These are phyloP conservation scores for Echeveria elegans DNA, from an alignment of 164 flowering plant species.

Conservation along the genomic window DNA sequence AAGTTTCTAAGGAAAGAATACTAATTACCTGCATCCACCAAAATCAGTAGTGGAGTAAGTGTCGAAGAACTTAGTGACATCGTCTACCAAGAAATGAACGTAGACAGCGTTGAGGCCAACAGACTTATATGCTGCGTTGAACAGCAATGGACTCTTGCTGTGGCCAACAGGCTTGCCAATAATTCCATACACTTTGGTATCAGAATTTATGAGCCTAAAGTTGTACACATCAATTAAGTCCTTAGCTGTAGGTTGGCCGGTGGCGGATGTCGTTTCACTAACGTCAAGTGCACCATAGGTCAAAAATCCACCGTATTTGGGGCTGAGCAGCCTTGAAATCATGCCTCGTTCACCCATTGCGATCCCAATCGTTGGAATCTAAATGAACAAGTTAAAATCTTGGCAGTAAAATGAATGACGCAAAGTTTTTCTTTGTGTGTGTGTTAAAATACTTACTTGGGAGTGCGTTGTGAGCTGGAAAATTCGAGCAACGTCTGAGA, in stretches of 20 bases:
- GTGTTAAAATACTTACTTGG: constrained; percentile 50
- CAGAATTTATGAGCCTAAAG: constrained; percentile 42
- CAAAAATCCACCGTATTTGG: constrained; percentile 72
- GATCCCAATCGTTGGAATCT: constrained; percentile 22
- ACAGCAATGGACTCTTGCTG: constrained; percentile 64
- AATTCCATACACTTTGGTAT: constrained; percentile 66
- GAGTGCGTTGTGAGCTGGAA: constrained; percentile 58
- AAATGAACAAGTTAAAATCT: neutral
- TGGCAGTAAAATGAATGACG: neutral
- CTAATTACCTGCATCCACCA: constrained; percentile 65
- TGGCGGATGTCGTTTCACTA: constrained; percentile 47
- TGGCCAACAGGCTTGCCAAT: constrained; percentile 81
- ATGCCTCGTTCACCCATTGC: constrained; percentile 69
- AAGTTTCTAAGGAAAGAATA: no score
- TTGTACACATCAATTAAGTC: constrained; percentile 57
- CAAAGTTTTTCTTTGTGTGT: neutral
- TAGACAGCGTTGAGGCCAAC: constrained; percentile 58
- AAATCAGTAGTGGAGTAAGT: constrained; percentile 58
- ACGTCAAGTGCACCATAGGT: constrained; percentile 50
- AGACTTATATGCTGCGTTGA: constrained; percentile 48
- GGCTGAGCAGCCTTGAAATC: constrained; percentile 58
- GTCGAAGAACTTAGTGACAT: constrained; percentile 35
- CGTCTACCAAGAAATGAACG: constrained; percentile 66
- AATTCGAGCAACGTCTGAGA: constrained; percentile 61
- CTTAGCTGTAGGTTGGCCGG: constrained; percentile 61